phyloP scores from a whole-genome alignment of 179 eudicot genomes.

The Actinidia arguta region DNA sequence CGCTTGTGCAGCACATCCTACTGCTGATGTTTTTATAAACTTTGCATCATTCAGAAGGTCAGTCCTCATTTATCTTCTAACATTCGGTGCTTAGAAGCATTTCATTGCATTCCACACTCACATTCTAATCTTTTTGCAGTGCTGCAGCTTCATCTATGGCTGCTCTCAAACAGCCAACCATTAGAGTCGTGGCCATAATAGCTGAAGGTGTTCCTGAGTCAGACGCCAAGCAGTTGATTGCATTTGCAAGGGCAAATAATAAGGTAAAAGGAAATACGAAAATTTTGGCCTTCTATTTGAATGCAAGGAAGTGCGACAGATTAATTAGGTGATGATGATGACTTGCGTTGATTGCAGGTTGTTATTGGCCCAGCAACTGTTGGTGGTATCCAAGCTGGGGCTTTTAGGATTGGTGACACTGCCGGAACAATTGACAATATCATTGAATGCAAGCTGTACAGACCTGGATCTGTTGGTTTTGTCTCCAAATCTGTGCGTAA shows the following conservation, averaged over 20 bases:
- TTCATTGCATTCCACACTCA: conserved; percentile 6
- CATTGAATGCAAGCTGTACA: conserved; percentile 93
- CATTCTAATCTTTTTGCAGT: conserved; percentile 48
- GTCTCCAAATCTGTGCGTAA: conserved; percentile 95
- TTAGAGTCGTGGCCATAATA: conserved; percentile 94
- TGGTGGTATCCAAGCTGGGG: conserved; percentile 99
- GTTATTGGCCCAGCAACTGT: conserved; percentile 99
- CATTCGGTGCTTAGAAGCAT: background rate
- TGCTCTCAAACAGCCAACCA: conserved; percentile 97
- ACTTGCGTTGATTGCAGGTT: conserved; percentile 55
- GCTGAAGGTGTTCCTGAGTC: conserved; percentile 99
- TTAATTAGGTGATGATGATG: background rate
- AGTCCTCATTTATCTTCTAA: background rate
- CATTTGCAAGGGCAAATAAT: conserved; percentile 90
- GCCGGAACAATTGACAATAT: conserved; percentile 98
- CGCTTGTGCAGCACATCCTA: conserved; percentile 95
- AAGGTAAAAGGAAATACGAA: conserved; percentile 60
- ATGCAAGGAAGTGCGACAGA: background rate
- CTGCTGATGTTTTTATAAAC: conserved; percentile 98
- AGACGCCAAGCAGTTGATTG: conserved; percentile 93
- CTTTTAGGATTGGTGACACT: conserved; percentile 99
- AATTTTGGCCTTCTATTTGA: background rate
- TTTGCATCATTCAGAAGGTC: conserved; percentile 98
- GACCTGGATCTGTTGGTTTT: conserved; percentile 99
- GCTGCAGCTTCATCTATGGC: conserved; percentile 98